Percentiles rank a stretch among this genome's conserved stretches.
phyloP scores from a whole-genome alignment of 441 rosid genomes.

The Mallotus japonicus region DNA sequence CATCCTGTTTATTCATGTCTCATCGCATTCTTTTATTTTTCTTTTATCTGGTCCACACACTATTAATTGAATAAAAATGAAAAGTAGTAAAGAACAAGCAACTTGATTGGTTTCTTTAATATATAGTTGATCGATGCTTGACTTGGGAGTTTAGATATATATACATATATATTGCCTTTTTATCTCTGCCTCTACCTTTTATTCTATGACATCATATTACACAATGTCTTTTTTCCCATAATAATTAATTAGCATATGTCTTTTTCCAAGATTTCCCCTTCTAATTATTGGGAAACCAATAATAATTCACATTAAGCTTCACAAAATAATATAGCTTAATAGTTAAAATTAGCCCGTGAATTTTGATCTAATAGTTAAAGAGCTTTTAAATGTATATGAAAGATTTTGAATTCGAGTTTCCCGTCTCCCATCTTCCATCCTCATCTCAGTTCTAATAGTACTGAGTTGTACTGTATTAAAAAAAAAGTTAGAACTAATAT shows the following conservation, averaged over 20 bases:
- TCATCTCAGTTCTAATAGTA: no score
- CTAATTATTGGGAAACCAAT: no score
- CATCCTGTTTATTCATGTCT: constrained; percentile 30
- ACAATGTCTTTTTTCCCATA: not conserved
- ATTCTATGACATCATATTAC: constrained; percentile 16
- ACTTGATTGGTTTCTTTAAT: constrained; percentile 30
- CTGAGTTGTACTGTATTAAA: no score
- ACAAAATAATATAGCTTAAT: not conserved
- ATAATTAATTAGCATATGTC: not conserved
- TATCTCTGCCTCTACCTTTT: constrained; percentile 14
- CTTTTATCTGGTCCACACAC: constrained; percentile 21
- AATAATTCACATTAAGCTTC: not conserved
- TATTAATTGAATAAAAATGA: not conserved
- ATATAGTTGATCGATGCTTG: constrained; percentile 29
- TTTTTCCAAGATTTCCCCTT: constrained; percentile 6
- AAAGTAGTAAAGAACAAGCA: constrained; percentile 48
- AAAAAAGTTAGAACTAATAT: no score
- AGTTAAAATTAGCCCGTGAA: not conserved
- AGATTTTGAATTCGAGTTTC: no score
- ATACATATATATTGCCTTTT: not conserved
- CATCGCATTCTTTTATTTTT: not conserved
- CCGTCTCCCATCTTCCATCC: no score
- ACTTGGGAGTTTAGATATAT: constrained; percentile 33
- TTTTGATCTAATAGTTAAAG: no score
- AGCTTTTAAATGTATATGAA: no score